Evolutionary conservation across 2,329 filamentous ascomycete species (phyloP), one percentile per base, ranked within the genome.

Genomic region (Cladosporium sphaerospermum): DNA sequence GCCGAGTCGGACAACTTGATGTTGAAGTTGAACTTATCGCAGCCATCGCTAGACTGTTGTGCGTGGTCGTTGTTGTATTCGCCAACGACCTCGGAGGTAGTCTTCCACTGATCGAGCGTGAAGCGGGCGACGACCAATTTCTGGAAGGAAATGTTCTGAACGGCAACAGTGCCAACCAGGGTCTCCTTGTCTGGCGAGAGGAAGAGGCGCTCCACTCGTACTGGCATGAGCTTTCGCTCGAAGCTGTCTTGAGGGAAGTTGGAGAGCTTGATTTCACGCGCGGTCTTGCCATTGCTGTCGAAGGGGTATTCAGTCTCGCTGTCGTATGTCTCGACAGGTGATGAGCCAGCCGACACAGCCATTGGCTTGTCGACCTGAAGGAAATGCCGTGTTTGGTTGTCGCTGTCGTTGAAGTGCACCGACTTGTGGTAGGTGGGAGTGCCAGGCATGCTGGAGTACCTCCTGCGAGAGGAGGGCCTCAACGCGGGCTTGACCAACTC

Each of bases 101-200:
- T 99, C 78, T 95, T 96, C 93, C 93, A 99, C 73, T 95, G 93
- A 70, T 99, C 93, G 44, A 96, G 80, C 0, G 93, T 99, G 70
- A 99, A 99, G 47, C 93, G 84, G 69, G 89, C 92, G n/a, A 86
- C 83, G 51, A 99, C 89, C 5, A 78, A 71, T 73, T 99, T 99
- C 51, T 91, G 81, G 73, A 95, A 99, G 0, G 90, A 83, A 41
- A 97, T 72, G 70, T 99, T 99, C 67, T 86, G 84, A 18, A 95
- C 91, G 7, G 84, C 87, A 49, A 96, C 80, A 14, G 84, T 87
- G 10, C 93, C 93, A 47, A 96, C 78, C 59, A 99, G 73, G 1
- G 80, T 88, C 73, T 92, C 92, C 65, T 95, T 90, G 69, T 97
- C 92, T 2, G 80, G 75, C 0, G 93, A 96, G 44, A 97, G 75